These are phyloP conservation scores for Salix koriyanagi DNA, from an alignment of 345 rosid species.

Conservation along the genomic window DNA sequence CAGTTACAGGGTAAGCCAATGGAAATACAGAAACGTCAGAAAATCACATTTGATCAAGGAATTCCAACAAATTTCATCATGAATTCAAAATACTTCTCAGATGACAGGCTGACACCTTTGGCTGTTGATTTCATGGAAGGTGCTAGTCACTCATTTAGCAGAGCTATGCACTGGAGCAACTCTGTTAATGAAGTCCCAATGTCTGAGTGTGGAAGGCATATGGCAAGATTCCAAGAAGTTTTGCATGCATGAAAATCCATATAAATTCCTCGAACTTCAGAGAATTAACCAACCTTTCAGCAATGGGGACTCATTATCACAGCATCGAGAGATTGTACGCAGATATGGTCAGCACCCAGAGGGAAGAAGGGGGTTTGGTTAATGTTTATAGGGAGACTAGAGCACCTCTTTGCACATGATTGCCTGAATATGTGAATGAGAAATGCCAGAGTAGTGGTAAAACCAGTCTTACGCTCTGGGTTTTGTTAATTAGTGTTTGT, in stretches of 20 bases:
- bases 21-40: background rate
- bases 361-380: background rate
- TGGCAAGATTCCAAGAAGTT: background rate
- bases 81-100: background rate
- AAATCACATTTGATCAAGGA: background rate
- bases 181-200: background rate
- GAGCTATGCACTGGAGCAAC: no score
- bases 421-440: no score
- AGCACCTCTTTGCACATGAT: no score
- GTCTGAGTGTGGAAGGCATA: background rate
- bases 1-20: background rate
- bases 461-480: no score
- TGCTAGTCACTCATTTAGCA: background rate
- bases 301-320: no score
- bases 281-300: no score
- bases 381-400: no score
- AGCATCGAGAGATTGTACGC: background rate
- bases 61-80: background rate
- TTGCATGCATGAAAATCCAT: no score
- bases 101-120: background rate
- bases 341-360: background rate
- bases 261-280: no score
- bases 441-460: no score
- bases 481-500: no score
- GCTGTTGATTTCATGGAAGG: background rate